Evolutionary conservation across 345 rosid genomes (phyloP).

Genomic region (Boechera divaricarpa): DNA sequence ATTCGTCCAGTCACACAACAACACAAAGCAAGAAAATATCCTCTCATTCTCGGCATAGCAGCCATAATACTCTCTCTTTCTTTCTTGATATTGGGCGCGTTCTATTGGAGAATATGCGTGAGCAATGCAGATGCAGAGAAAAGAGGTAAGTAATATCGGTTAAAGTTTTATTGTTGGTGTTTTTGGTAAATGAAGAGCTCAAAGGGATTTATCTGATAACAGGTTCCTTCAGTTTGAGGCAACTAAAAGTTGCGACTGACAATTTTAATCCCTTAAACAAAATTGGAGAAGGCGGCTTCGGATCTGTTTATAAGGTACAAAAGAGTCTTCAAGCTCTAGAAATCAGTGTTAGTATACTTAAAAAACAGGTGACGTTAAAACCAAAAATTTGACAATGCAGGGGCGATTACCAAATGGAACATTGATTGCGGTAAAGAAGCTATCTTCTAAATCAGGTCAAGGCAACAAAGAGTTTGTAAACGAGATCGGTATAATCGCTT

Average conservation of each 20-base stretch:
- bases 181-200: conserved; percentile 15
- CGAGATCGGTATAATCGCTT: conserved; percentile 53
- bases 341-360: background rate
- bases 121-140: conserved; percentile 1
- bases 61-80: conserved; percentile 40
- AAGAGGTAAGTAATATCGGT: conserved; percentile 27
- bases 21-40: conserved; percentile 12
- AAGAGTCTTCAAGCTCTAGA: background rate
- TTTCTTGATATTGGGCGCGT: conserved; percentile 38
- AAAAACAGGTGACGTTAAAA: background rate
- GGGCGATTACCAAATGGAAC: conserved; percentile 44
- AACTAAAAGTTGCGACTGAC: conserved; percentile 47
- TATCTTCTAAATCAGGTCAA: conserved; percentile 54
- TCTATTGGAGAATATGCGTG: conserved; percentile 48
- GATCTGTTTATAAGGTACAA: conserved; percentile 51
- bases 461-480: conserved; percentile 56
- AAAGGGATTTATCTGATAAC: conserved; percentile 1
- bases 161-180: background rate
- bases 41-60: conserved; percentile 44
- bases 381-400: conserved; percentile 28
- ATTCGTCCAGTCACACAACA: conserved; percentile 20
- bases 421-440: conserved; percentile 48
- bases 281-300: conserved; percentile 56
- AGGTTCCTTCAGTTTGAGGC: conserved; percentile 47
- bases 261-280: conserved; percentile 46